Conservation (phyloP, 2,329 filamentous ascomycete species). For the Phialocephala subalpina region DNA sequence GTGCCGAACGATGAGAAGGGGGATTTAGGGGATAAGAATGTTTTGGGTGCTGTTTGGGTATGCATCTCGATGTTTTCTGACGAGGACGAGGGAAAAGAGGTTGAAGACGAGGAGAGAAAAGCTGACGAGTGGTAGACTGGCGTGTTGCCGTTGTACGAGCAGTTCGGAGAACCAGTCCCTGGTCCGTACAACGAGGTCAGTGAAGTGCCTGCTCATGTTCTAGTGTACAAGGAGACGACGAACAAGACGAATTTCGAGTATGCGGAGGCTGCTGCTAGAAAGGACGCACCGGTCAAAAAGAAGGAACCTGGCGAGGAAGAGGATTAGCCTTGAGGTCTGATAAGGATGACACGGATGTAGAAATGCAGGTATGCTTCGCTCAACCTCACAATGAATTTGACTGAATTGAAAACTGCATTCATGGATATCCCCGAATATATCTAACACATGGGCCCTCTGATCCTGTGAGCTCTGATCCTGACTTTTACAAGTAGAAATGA, state of each 20-base stretch:
- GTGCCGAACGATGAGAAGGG: conserved; percentile 62
- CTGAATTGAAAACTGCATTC: not conserved
- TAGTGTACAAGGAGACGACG: conserved; percentile 56
- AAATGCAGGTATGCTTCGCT: not conserved
- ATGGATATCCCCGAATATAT: not conserved
- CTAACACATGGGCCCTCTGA: not conserved
- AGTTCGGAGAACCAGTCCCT: conserved; percentile 55
- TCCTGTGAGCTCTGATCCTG: not conserved
- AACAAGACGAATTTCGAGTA: conserved; percentile 54
- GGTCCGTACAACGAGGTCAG: conserved; percentile 36
- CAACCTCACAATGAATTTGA: not conserved
- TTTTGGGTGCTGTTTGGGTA: conserved; percentile 54
- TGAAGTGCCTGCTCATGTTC: conserved; percentile 62
- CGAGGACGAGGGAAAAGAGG: too few species aligned
- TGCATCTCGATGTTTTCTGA: not conserved
- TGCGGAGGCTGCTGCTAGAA: conserved; percentile 52
- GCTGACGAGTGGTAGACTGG: conserved; percentile 59
- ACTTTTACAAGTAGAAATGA: conserved; percentile 10
- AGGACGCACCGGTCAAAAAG: conserved; percentile 58
- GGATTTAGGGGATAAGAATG: conserved; percentile 54
- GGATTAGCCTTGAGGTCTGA: conserved; percentile 21
- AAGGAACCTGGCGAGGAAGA: conserved; percentile 56
- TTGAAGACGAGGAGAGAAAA: not conserved
- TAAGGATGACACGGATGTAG: not conserved
- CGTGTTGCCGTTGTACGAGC: conserved; percentile 68